Evolutionary conservation across 2,329 filamentous ascomycete species (phyloP), one percentile per base, ranked within the genome.

Genomic region (Spiromastix sp.): DNA sequence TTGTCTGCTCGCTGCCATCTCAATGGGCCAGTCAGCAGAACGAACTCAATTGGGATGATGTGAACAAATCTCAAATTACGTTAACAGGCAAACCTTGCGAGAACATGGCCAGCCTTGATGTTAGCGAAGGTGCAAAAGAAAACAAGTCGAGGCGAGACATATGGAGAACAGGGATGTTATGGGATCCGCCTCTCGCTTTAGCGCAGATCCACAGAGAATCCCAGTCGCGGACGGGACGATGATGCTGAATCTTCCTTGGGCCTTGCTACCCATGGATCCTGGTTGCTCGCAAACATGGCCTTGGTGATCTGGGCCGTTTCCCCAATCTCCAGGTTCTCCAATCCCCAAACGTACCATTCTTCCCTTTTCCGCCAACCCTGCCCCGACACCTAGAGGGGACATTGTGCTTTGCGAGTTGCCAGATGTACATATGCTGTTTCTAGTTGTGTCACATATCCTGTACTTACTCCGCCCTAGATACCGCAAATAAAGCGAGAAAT

Each of bases 161-260:
- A 24, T 2, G 17, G 9, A 33, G 20, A 30, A 36, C 16, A 19
- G 38, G 37, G 18, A 19, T 27, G 25, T 27, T 42, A 29, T 34
- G 24, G 29, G 32, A 34, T 30, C 37, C 37, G 21, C 20, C 34
- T 32, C 35, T 31, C 30, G 27, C 16, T 30, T 38, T 42, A 42
- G 40, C 37, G 40, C 40, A 42, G 40, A 42, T 42, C 40, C 37
- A 42, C 33, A 25, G 27, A n/a, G n/a, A 34, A 22, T 29, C 32
- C 37, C 34, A 40, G 35, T 37, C 27, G 31, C 17, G 31, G 40
- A 42, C 40, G 37, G 40, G 40, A 41, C 30, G 39, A 33, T 33
- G 37, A 40, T 37, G 37, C 30, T 30, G 25, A 30, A 36, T 30
- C 22, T 36, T 20, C 33, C 33, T 7, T 36, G 25, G 26, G 33